Evolutionary conservation across 2,329 filamentous ascomycete genomes (phyloP).

Genomic region (Stagonosporopsis vannaccii): DNA sequence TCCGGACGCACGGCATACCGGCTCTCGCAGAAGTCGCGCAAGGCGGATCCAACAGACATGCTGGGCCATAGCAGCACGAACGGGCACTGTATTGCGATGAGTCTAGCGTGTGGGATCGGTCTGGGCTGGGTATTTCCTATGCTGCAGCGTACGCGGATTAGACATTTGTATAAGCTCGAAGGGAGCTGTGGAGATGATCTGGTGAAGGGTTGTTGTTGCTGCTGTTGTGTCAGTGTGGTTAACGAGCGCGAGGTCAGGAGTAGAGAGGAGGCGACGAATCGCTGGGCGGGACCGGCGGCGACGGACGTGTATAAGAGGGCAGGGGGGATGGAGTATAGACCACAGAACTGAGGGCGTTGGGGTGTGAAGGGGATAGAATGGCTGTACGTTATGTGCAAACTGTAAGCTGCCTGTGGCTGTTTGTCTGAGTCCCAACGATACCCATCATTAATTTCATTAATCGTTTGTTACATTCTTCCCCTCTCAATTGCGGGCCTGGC

Average conservation of each 20-base stretch:
- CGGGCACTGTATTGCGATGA: conserved; percentile 50
- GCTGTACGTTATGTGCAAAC: background rate
- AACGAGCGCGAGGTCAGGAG: conserved; percentile 55
- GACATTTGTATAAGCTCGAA: conserved; percentile 54
- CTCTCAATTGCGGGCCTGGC: no score
- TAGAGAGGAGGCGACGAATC: conserved; percentile 52
- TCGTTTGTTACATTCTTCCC: background rate
- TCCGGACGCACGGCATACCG: conserved; percentile 56
- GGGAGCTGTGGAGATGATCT: conserved; percentile 49
- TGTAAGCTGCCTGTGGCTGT: background rate
- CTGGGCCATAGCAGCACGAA: conserved; percentile 49
- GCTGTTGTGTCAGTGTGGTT: conserved; percentile 53
- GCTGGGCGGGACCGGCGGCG: conserved; percentile 49
- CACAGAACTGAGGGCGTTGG: conserved; percentile 33
- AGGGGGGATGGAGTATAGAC: conserved; percentile 46
- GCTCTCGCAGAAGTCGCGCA: conserved; percentile 46
- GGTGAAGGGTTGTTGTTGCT: conserved; percentile 50
- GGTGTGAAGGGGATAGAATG: background rate
- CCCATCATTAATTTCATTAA: background rate
- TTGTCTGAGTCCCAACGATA: background rate
- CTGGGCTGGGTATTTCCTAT: conserved; percentile 50
- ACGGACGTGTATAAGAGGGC: conserved; percentile 40
- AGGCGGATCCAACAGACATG: conserved; percentile 53
- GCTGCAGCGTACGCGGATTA: conserved; percentile 49
- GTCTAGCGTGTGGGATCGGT: conserved; percentile 47